A percentile compares a stretch with the other conserved stretches of the same genome.
phyloP scores from a whole-genome alignment of 208 protist species.

The Angomonas ambiguus region DNA sequence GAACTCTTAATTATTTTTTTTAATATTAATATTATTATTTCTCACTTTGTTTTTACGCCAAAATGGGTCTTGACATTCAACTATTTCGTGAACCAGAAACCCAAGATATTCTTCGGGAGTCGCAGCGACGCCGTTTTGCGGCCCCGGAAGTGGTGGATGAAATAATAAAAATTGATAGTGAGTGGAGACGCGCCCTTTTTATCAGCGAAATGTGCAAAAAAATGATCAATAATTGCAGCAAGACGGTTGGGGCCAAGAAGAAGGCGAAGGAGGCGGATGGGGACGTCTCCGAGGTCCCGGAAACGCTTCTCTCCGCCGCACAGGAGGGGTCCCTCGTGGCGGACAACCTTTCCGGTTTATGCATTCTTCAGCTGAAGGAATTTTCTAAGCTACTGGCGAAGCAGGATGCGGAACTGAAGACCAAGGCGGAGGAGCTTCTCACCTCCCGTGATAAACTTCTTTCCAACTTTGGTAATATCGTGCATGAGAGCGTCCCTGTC shows the following conservation, averaged over 20 bases:
- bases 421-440: constrained; percentile 54
- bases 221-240: constrained; percentile 87
- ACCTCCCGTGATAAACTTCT: constrained; percentile 77
- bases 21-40: constrained; percentile 4
- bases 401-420: constrained; percentile 52
- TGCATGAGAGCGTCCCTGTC: constrained; percentile 95
- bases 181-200: constrained; percentile 88
- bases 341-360: constrained; percentile 61
- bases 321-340: constrained; percentile 46
- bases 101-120: constrained; percentile 93
- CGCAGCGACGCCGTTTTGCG: constrained; percentile 91
- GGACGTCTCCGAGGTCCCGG: constrained; percentile 57
- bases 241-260: constrained; percentile 87
- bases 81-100: constrained; percentile 94
- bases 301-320: constrained; percentile 41
- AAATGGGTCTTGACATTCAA: constrained; percentile 95
- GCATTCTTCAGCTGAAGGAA: constrained; percentile 87
- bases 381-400: constrained; percentile 76
- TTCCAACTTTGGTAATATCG: constrained; percentile 93
- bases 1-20: background rate
- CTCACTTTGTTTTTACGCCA: background rate
- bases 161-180: constrained; percentile 89
- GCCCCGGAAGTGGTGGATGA: constrained; percentile 89
- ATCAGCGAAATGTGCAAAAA: constrained; percentile 85
- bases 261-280: constrained; percentile 91